phyloP scores from a whole-genome alignment of 1,284 basidiomycete species.

The Microbotryomycetes sp. region DNA sequence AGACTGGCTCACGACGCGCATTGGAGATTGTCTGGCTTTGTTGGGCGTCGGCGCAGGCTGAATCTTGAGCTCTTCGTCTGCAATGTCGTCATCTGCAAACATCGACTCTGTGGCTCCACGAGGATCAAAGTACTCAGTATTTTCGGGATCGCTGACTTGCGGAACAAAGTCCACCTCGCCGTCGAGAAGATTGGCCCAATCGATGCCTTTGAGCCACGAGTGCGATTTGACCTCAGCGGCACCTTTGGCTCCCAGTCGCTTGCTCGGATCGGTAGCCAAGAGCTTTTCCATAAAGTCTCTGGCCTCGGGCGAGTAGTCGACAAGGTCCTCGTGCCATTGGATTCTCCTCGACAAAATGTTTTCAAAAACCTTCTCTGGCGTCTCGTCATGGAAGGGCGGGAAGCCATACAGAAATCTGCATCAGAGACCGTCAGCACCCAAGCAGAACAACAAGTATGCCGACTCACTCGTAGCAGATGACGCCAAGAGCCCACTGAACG shows the following conservation, averaged over 20 bases:
- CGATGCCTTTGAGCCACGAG: constrained; percentile 80
- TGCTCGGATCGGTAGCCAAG: constrained; percentile 70
- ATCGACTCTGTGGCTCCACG: constrained; percentile 82
- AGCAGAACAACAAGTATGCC: background rate
- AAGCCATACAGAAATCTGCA: constrained; percentile 77
- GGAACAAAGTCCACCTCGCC: constrained; percentile 93
- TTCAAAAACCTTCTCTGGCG: constrained; percentile 95
- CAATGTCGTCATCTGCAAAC: constrained; percentile 66
- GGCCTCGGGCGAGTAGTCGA: constrained; percentile 79
- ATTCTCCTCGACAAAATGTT: constrained; percentile 95
- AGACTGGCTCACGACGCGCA: background rate
- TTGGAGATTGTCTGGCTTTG: background rate
- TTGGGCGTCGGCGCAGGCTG: constrained; percentile 43
- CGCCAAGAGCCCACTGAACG: constrained; percentile 81
- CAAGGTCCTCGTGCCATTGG: constrained; percentile 72
- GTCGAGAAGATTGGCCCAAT: constrained; percentile 85
- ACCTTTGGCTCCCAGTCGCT: constrained; percentile 77
- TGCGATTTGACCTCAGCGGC: constrained; percentile 90
- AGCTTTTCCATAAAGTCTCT: constrained; percentile 85
- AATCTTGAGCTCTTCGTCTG: constrained; percentile 48
- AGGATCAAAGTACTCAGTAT: constrained; percentile 97
- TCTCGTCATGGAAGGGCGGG: constrained; percentile 95
- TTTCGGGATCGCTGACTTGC: constrained; percentile 88
- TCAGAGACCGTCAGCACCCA: background rate
- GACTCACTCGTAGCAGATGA: constrained; percentile 80